These are phyloP conservation scores for Flaveria ramosissima DNA, from an alignment of 129 eudicot genomes.

Conservation along the genomic window DNA sequence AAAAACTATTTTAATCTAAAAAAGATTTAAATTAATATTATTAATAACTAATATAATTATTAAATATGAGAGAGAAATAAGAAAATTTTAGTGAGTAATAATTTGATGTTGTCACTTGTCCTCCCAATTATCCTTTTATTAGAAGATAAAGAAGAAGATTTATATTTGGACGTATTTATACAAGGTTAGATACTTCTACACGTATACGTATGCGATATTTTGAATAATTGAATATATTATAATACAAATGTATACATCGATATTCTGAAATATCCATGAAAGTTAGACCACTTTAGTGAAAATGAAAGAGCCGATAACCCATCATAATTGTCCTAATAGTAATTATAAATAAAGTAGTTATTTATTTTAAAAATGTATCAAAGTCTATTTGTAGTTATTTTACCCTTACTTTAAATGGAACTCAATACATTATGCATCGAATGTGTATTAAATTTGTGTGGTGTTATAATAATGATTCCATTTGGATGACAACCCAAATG, in stretches of 20 bases:
- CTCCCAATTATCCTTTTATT: too few relatives aligned
- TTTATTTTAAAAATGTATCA: background rate
- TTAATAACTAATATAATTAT: too few relatives aligned
- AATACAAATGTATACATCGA: conserved; percentile 20
- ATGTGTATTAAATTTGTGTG: conserved; percentile 31
- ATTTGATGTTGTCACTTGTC: too few relatives aligned
- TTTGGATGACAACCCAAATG: conserved; percentile 34
- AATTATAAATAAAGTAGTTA: background rate
- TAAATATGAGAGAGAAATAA: too few relatives aligned
- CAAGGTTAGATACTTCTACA: background rate
- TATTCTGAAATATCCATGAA: background rate
- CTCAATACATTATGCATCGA: conserved; percentile 18
- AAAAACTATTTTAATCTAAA: too few relatives aligned
- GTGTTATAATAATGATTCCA: conserved; percentile 36
- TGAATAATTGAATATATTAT: conserved; percentile 14
- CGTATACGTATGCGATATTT: background rate
- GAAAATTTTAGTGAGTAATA: too few relatives aligned
- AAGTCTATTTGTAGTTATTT: background rate
- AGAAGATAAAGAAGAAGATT: background rate
- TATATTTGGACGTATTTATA: conserved; percentile 22
- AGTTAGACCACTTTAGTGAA: background rate
- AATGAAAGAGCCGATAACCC: background rate
- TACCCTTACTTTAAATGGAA: conserved; percentile 32
- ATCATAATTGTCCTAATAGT: conserved; percentile 4
- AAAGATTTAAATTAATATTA: too few relatives aligned